A percentile compares a stretch with the other conserved stretches of the same genome.
These are phyloP conservation scores for Thermothielavioides terrestris DNA, from an alignment of 495 filamentous ascomycete species.

Conservation along the genomic window DNA sequence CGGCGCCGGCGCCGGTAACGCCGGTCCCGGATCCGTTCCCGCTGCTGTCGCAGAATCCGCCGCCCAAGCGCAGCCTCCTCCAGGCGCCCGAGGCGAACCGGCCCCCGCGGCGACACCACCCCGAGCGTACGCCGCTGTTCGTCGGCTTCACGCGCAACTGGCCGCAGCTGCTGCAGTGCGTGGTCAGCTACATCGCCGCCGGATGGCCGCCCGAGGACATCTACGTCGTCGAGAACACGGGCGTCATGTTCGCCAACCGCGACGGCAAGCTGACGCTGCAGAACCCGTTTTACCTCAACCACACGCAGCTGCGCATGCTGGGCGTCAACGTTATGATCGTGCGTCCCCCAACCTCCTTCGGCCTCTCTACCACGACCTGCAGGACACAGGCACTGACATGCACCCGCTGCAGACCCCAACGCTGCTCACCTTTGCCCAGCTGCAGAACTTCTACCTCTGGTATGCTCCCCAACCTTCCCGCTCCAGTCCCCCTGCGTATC, in stretches of 20 bases:
- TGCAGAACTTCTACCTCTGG: slow-evolving; percentile 52
- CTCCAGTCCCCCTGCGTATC: no score
- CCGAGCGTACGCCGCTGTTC: slow-evolving; percentile 43
- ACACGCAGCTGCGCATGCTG: slow-evolving; percentile 42
- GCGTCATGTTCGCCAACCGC: slow-evolving; percentile 47
- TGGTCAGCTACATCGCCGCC: slow-evolving; percentile 50
- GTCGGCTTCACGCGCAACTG: slow-evolving; percentile 55
- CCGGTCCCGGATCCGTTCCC: slow-evolving; percentile 23
- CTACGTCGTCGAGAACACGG: slow-evolving; percentile 55
- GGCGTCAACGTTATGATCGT: slow-evolving; percentile 45
- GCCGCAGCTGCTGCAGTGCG: slow-evolving; percentile 48
- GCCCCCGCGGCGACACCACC: slow-evolving; percentile 28
- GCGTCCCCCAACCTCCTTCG: background rate
- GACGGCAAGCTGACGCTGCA: slow-evolving; percentile 41
- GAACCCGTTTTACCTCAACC: slow-evolving; percentile 55
- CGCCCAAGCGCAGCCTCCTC: slow-evolving; percentile 9
- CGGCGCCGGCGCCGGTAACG: background rate
- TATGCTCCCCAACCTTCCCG: background rate
- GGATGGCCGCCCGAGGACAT: slow-evolving; percentile 55
- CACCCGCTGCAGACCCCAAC: slow-evolving; percentile 38
- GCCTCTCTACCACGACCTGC: background rate
- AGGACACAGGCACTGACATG: background rate
- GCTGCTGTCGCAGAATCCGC: slow-evolving; percentile 12
- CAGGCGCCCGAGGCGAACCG: slow-evolving; percentile 28
- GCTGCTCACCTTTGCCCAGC: slow-evolving; percentile 51